Evolutionary conservation across 2,329 filamentous ascomycete genomes (phyloP).

Genomic region (Ophiosphaerella narmari): DNA sequence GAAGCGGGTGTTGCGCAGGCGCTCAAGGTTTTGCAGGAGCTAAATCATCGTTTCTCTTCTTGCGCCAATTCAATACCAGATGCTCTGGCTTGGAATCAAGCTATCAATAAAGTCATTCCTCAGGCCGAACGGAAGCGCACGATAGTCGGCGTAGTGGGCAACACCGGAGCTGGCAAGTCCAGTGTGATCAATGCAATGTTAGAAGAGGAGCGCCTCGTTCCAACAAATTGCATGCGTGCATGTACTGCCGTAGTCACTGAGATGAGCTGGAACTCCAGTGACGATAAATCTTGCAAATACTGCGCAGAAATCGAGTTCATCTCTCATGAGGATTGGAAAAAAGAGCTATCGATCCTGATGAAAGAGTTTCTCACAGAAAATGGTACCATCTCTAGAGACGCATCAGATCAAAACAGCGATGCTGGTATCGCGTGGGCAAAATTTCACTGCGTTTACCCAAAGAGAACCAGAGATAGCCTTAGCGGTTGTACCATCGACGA

Average conservation of each 20-base stretch:
- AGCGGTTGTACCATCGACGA: conserved; percentile 41
- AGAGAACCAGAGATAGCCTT: conserved; percentile 48
- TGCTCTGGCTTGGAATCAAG: conserved; percentile 47
- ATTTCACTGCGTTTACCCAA: conserved; percentile 56
- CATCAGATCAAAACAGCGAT: conserved; percentile 52
- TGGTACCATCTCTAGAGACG: conserved; percentile 47
- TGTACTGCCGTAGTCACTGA: conserved; percentile 67
- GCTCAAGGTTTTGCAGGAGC: conserved; percentile 40
- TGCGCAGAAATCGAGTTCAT: conserved; percentile 65
- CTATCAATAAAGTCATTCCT: conserved; percentile 50
- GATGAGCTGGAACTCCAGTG: conserved; percentile 59
- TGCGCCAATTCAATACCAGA: conserved; percentile 29
- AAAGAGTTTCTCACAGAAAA: conserved; percentile 53
- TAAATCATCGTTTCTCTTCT: conserved; percentile 39
- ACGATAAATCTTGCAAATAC: conserved; percentile 50
- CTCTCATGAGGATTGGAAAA: conserved; percentile 55
- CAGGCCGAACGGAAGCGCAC: conserved; percentile 49
- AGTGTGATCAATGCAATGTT: conserved; percentile 67
- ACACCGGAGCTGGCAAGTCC: conserved; percentile 66
- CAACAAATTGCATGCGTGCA: conserved; percentile 64
- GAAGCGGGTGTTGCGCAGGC: conserved; percentile 49
- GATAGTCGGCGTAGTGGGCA: conserved; percentile 64
- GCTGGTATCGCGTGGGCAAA: conserved; percentile 57
- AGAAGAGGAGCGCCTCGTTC: conserved; percentile 62
- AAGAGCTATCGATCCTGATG: conserved; percentile 56